Percentiles rank a stretch among this genome's conserved stretches.
These are phyloP conservation scores for Phytophthora sp. DNA, from an alignment of 352 stramenopile species.

Conservation along the genomic window DNA sequence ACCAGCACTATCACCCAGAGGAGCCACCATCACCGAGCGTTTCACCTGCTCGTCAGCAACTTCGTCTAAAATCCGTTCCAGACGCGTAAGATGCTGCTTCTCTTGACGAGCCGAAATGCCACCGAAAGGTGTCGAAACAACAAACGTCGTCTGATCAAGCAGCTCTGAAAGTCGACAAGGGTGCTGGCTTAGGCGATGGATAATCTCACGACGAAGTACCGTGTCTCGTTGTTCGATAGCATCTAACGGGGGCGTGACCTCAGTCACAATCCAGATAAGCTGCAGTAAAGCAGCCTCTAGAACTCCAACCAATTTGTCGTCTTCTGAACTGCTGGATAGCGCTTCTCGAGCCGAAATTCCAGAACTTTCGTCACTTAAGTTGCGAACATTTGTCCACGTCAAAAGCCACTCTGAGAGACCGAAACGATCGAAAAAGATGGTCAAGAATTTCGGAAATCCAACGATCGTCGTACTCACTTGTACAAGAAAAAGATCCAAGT, in stretches of 20 bases:
- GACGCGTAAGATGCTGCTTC: conserved; percentile 65
- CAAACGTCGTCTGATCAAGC: conserved; percentile 81
- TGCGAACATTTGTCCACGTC: conserved; percentile 58
- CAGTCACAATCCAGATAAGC: conserved; percentile 88
- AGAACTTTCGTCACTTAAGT: conserved; percentile 46
- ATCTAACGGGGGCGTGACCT: conserved; percentile 73
- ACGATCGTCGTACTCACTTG: conserved; percentile 68
- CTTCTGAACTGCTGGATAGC: conserved; percentile 28
- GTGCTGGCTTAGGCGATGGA: conserved; percentile 82
- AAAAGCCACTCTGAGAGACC: conserved; percentile 78
- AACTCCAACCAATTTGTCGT: conserved; percentile 71
- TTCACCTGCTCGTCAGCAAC: conserved; percentile 77
- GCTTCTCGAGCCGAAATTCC: conserved; percentile 42
- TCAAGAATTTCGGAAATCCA: conserved; percentile 75
- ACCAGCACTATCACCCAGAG: conserved; percentile 36
- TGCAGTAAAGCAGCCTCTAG: conserved; percentile 83
- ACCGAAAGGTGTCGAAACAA: conserved; percentile 72
- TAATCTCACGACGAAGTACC: conserved; percentile 85
- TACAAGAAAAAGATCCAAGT: conserved; percentile 79
- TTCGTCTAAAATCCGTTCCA: conserved; percentile 73
- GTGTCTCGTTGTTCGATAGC: conserved; percentile 65
- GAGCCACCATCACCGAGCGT: conserved; percentile 39
- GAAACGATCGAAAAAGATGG: conserved; percentile 84
- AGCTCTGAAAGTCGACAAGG: conserved; percentile 78
- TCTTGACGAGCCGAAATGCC: conserved; percentile 65